Evolutionary conservation across 208 protist genomes (phyloP).

Genomic region (Jaenimonas drosophilae): DNA sequence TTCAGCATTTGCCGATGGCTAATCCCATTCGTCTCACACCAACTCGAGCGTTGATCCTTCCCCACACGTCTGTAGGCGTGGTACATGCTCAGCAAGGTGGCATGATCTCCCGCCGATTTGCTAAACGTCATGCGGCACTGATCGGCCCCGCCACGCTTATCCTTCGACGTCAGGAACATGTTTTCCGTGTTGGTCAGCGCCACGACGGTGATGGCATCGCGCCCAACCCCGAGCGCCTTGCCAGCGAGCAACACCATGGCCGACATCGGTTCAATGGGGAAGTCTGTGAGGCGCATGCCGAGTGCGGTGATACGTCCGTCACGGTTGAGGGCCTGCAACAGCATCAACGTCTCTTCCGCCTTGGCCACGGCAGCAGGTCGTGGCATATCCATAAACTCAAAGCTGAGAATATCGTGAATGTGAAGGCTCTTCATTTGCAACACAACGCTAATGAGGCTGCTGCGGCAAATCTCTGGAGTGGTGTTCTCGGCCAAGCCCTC

Average conservation of each 20-base stretch:
- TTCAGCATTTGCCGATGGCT: slow-evolving; percentile 81
- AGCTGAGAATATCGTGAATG: slow-evolving; percentile 94
- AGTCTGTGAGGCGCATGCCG: slow-evolving; percentile 94
- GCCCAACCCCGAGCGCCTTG: slow-evolving; percentile 89
- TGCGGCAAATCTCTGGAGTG: slow-evolving; percentile 98
- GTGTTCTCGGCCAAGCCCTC: slow-evolving; percentile 93
- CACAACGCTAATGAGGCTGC: slow-evolving; percentile 96
- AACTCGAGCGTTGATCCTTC: slow-evolving; percentile 51
- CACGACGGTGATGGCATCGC: slow-evolving; percentile 93
- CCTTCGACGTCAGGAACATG: slow-evolving; percentile 66
- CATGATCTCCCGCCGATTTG: slow-evolving; percentile 77
- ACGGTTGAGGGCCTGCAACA: slow-evolving; percentile 91
- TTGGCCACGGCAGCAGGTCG: slow-evolving; percentile 74
- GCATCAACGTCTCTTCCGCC: slow-evolving; percentile 91
- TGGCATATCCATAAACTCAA: slow-evolving; percentile 99
- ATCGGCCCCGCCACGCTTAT: slow-evolving; percentile 66
- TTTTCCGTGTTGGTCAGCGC: slow-evolving; percentile 89
- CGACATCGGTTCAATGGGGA: slow-evolving; percentile 96
- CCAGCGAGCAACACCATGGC: slow-evolving; percentile 94
- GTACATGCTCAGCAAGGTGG: slow-evolving; percentile 79
- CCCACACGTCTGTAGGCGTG: slow-evolving; percentile 55
- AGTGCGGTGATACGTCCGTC: slow-evolving; percentile 72
- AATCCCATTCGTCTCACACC: slow-evolving; percentile 77
- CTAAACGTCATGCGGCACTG: slow-evolving; percentile 56
- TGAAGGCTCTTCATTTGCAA: slow-evolving; percentile 93